phyloP scores from a whole-genome alignment of 2,329 filamentous ascomycete species.

The Pseudocercospora macadamiae region DNA sequence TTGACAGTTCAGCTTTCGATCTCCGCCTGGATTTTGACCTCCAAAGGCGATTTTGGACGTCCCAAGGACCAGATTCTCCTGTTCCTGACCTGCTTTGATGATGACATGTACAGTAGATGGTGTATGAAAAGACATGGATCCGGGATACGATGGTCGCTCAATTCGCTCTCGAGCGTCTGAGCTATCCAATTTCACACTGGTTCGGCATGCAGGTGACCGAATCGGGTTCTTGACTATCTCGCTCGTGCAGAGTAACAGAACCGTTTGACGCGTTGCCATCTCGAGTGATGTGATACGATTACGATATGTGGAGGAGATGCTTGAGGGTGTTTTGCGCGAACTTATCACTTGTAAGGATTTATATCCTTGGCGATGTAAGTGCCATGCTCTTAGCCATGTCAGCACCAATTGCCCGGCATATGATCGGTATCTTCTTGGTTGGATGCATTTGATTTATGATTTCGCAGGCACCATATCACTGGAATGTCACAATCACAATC shows the following conservation, averaged over 20 bases:
- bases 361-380: background rate
- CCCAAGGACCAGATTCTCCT: background rate
- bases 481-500: too few species aligned
- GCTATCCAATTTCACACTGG: too few species aligned
- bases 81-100: background rate
- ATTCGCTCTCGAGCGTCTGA: too few species aligned
- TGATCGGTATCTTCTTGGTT: conserved; percentile 3
- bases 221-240: too few species aligned
- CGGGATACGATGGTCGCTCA: background rate
- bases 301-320: too few species aligned
- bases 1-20: too few species aligned
- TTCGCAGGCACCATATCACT: background rate
- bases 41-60: background rate
- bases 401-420: background rate
- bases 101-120: background rate
- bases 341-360: background rate
- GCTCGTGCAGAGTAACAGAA: too few species aligned
- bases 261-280: too few species aligned
- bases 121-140: background rate
- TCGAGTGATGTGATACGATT: too few species aligned
- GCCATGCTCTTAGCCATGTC: background rate
- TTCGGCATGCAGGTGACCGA: too few species aligned
- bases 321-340: background rate
- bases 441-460: background rate
- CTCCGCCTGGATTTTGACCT: too few species aligned